Evolutionary conservation across 2,329 filamentous ascomycete species (phyloP), one percentile per base, ranked within the genome.

Genomic region (Westerdykella sp.): DNA sequence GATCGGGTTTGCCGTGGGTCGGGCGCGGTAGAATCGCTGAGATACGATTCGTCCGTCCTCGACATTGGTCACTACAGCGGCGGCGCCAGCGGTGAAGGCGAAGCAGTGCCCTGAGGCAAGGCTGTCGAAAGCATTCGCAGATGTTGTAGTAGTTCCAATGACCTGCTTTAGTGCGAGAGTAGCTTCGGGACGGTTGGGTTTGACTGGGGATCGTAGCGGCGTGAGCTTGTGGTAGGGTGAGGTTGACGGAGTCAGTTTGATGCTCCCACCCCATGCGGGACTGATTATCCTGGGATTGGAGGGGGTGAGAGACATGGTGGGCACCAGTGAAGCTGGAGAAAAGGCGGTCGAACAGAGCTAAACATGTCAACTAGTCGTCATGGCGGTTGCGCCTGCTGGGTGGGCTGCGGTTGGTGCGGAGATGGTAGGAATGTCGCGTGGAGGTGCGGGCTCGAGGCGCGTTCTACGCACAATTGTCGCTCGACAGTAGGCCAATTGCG

Each of bases 21-120:
- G 80, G 34, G 91, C 93, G 60, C 89, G 81, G 71, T 87, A 97
- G 72, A 97, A 97, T 46, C 88, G 84, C 65, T 97, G 91, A 1
- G 77, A 78, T 58, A 83, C 68, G 46, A 72, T 67, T 48, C 76
- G 60, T 25, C 85, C 75, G 40, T 81, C 79, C 50, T 87, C 80
- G 41, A 96, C 75, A 54, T 86, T 83, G 6, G 90, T 87, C 14
- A 97, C 80, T 0, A 98, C 87, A n/a, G 88, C 91, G 35, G 91
- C 88, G 9, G 89, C 93, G 43, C 93, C 93, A 7, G 93, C 91
- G 50, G 89, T 90, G 65, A 95, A 93, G 43, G 89, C 89, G 67
- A 97, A 95, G 40, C 75, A 75, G 44, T 72, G 72, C 41, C 78
- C 83, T 11, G 83, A 79, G 34, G 84, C 74, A 47, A 91, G 81